Evolutionary conservation across 768 basidiomycete species (phyloP).

Genomic region (Agaricus bisporus): DNA sequence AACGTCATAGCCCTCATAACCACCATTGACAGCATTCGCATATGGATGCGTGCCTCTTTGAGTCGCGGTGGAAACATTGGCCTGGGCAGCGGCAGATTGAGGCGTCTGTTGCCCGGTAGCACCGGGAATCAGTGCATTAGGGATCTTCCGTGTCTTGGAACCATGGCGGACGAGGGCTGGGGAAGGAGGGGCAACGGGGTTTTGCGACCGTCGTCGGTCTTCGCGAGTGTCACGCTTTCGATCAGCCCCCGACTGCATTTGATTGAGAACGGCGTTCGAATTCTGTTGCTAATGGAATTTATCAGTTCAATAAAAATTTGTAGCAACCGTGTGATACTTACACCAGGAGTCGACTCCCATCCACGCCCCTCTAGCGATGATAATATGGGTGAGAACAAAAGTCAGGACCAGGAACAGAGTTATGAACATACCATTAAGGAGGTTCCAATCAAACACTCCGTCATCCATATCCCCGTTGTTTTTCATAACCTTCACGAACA

Average conservation of each 20-base stretch:
- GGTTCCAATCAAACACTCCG: conserved; percentile 94
- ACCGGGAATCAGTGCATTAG: conserved; percentile 53
- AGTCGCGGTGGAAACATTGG: conserved; percentile 61
- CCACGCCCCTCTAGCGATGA: conserved; percentile 70
- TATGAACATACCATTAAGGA: conserved; percentile 61
- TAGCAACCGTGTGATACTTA: conserved; percentile 34
- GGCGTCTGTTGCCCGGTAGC: conserved; percentile 55
- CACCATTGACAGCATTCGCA: conserved; percentile 50
- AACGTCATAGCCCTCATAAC: conserved; percentile 47
- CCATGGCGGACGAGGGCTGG: conserved; percentile 75
- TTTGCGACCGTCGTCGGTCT: conserved; percentile 59
- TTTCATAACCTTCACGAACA: conserved; percentile 93
- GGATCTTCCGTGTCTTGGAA: conserved; percentile 65
- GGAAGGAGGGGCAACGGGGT: conserved; percentile 60
- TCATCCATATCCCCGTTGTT: conserved; percentile 89
- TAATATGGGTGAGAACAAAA: conserved; percentile 2
- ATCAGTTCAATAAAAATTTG: conserved; percentile 20
- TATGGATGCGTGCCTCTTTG: conserved; percentile 63
- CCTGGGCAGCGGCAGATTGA: conserved; percentile 69
- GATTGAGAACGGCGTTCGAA: conserved; percentile 59
- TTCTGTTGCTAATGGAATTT: conserved; percentile 29
- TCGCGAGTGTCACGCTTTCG: conserved; percentile 59
- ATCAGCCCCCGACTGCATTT: conserved; percentile 59
- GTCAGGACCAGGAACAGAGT: conserved; percentile 1
- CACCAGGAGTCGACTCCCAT: conserved; percentile 67